These are phyloP conservation scores for Psidium guajava DNA, from an alignment of 345 rosid genomes.

Conservation along the genomic window DNA sequence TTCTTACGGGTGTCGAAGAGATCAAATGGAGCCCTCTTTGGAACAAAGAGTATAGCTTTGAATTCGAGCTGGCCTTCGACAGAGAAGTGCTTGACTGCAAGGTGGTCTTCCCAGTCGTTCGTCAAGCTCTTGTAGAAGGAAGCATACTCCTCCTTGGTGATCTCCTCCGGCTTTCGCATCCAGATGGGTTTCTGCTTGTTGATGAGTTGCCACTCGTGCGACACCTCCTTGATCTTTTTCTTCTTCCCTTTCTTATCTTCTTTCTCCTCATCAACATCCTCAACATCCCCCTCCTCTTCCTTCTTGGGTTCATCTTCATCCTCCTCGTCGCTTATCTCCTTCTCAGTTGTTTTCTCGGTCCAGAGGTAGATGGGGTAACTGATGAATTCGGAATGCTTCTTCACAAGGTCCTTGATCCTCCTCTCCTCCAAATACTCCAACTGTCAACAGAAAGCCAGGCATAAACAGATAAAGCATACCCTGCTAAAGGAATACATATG, in stretches of 20 bases:
- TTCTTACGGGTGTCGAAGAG: constrained; percentile 80
- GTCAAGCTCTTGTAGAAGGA: constrained; percentile 81
- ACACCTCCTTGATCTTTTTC: constrained; percentile 85
- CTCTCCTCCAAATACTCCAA: constrained; percentile 82
- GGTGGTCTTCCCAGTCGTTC: constrained; percentile 85
- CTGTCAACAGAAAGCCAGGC: constrained; percentile 14
- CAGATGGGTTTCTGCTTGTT: constrained; percentile 93
- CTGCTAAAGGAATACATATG: background rate
- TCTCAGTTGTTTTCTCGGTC: constrained; percentile 87
- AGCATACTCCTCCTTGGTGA: constrained; percentile 77
- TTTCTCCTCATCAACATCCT: constrained; percentile 75
- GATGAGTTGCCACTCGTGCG: constrained; percentile 76
- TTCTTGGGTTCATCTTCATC: constrained; percentile 53
- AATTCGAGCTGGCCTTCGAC: constrained; percentile 95
- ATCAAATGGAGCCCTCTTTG: constrained; percentile 81
- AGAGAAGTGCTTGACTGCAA: constrained; percentile 81
- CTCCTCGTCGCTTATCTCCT: constrained; percentile 80
- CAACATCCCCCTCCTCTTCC: constrained; percentile 68
- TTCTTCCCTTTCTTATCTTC: constrained; percentile 52
- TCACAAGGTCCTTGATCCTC: constrained; percentile 83
- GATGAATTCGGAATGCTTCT: constrained; percentile 90
- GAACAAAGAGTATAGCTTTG: constrained; percentile 72
- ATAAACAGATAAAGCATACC: background rate
- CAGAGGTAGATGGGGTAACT: constrained; percentile 80
- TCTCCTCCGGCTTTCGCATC: constrained; percentile 90